phyloP scores from a whole-genome alignment of 2,329 filamentous ascomycete genomes.

The Cordyceps cicadae region DNA sequence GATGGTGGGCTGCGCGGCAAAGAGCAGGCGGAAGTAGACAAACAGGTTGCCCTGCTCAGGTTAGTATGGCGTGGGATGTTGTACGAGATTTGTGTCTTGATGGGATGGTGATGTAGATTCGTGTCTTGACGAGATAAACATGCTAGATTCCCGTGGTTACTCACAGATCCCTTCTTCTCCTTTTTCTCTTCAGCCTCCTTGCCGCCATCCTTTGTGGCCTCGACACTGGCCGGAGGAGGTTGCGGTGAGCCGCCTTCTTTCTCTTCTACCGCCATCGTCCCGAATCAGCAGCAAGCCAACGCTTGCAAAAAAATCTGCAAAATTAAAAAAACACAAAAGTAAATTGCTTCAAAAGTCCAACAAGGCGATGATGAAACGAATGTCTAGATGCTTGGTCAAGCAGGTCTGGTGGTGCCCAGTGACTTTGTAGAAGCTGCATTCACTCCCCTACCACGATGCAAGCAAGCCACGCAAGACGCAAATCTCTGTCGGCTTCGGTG shows the following conservation, averaged over 20 bases:
- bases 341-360: background rate
- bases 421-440: background rate
- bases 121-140: background rate
- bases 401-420: too few relatives aligned
- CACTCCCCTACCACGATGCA: background rate
- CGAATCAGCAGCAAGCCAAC: background rate
- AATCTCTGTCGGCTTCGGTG: background rate
- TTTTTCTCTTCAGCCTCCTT: background rate
- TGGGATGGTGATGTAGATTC: background rate
- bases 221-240: too few relatives aligned
- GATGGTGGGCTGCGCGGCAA: slow-evolving; percentile 27
- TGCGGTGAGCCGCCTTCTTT: background rate
- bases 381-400: too few relatives aligned
- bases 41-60: slow-evolving; percentile 16
- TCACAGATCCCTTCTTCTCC: background rate
- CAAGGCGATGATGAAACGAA: too few relatives aligned
- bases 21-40: slow-evolving; percentile 21
- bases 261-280: background rate
- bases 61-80: background rate
- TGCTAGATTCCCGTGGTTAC: background rate
- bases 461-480: background rate
- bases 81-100: background rate
- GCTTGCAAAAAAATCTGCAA: too few relatives aligned
- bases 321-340: background rate
- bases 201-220: background rate